Evolutionary conservation across 2,329 filamentous ascomycete genomes (phyloP).

Genomic region (Alternaria infectoria): DNA sequence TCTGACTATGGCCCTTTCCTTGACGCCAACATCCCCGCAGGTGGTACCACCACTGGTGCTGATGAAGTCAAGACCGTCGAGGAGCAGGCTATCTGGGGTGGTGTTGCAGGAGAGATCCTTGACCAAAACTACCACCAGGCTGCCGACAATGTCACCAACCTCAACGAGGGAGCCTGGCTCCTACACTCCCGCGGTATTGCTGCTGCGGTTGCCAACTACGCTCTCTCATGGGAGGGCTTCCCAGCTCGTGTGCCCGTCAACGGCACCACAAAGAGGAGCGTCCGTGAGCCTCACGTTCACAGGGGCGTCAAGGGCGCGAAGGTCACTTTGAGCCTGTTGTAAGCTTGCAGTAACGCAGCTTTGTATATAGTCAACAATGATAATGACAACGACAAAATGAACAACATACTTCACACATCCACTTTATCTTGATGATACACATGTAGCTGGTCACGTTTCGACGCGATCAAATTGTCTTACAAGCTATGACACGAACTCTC

Average conservation of each 20-base stretch:
- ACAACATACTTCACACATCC: neutral
- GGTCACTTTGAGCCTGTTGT: neutral
- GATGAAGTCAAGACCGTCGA: slow-evolving; percentile 48
- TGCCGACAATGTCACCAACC: slow-evolving; percentile 46
- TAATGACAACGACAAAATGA: neutral
- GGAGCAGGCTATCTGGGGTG: slow-evolving; percentile 44
- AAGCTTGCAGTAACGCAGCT: neutral
- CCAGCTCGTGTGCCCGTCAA: slow-evolving; percentile 22
- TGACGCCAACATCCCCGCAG: slow-evolving; percentile 42
- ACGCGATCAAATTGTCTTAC: neutral
- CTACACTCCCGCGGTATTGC: slow-evolving; percentile 44
- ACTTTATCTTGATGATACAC: neutral
- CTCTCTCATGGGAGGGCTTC: slow-evolving; percentile 33
- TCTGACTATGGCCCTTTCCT: slow-evolving; percentile 49
- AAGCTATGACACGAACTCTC: neutral
- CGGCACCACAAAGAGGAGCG: slow-evolving; percentile 8
- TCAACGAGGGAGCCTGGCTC: slow-evolving; percentile 37
- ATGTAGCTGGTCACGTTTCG: neutral
- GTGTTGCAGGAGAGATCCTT: slow-evolving; percentile 28
- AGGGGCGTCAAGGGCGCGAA: neutral
- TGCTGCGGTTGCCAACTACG: slow-evolving; percentile 43
- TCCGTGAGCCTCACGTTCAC: neutral
- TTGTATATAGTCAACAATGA: neutral
- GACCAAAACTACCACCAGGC: slow-evolving; percentile 39
- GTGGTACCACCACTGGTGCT: slow-evolving; percentile 48